phyloP scores from a whole-genome alignment of 2,329 filamentous ascomycete genomes.

The Pseudocercospora ulei region DNA sequence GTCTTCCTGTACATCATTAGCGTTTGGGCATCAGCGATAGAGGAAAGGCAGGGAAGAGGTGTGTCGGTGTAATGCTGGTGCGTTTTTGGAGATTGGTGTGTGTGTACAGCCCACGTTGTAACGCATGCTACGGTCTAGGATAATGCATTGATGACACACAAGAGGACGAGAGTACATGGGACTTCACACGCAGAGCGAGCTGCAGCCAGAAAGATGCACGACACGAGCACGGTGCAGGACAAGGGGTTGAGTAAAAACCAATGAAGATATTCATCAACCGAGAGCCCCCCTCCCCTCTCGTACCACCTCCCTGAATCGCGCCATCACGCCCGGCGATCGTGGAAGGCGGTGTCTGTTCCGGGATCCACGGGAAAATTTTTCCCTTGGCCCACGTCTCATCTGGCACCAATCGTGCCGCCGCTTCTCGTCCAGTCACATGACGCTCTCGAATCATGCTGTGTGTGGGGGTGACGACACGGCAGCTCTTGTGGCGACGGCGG shows the following conservation, averaged over 20 bases:
- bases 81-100: not conserved
- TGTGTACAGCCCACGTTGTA: conserved; percentile 8
- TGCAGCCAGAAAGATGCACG: conserved; percentile 1
- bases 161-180: conserved; percentile 2
- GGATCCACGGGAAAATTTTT: not conserved
- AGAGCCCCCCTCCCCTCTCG: not conserved
- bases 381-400: no score
- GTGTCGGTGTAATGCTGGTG: conserved; percentile 1
- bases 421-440: no score
- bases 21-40: conserved; percentile 3
- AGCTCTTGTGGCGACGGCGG: no score
- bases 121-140: conserved; percentile 6
- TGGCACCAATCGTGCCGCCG: no score
- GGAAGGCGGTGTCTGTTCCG: no score
- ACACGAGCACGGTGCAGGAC: not conserved
- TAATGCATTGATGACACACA: conserved; percentile 8
- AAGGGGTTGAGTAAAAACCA: not conserved
- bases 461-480: no score
- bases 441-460: no score
- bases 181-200: conserved; percentile 7
- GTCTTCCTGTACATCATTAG: conserved; percentile 1
- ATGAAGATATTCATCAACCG: not conserved
- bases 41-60: not conserved
- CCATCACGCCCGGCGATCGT: not conserved
- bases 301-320: not conserved